Base-by-base conservation (phyloP, 108 stramenopile species). In the Discostella pseudostelligera region DNA sequence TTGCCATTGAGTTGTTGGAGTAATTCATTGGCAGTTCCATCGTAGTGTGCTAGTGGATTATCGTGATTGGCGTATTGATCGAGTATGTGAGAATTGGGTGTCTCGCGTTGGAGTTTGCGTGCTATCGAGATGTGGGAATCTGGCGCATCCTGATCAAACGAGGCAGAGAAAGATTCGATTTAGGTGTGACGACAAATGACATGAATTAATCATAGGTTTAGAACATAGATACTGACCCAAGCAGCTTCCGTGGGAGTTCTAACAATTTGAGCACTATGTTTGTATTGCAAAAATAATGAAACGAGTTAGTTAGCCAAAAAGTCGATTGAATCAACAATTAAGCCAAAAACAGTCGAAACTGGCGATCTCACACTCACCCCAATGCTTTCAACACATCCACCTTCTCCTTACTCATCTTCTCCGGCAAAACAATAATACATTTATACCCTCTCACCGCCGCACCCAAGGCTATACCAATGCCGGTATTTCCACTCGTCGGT, bases 401-500 rank as follows among this genome's bases (percentile, higher is more conserved):
- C 81, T 98, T 98, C 62, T 98, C 96, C 35, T 90, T 91, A 50
- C 79, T 80, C 96, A 96, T 96, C 67, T 96, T 96, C 73, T 96
- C 95, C 13, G 97, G 97, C 57, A 97, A 60, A 14, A 87, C 88
- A 66, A 97, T 96, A 58, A 98, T 95, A 57, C 86, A 89, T 32
- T 79, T 76, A 59, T 91, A 94, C 1, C 95, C 95, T 61, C 87
- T 88, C 13, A 94, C 85, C 8, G 95, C 95, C 17, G 88, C 83
- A 8, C 90, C 92, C 43, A 96, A 63, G 0, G 97, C 95, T 8
- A 98, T 76, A 13, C 97, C 96, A 51, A 97, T 97, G 39, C 97
- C 96, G 8, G 97, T 97, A 80, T 96, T 97, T 12, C 97, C 97
- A 14, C 84, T 84, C 4, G 97, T 97, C n/a, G 95, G 95, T 71